phyloP scores from a whole-genome alignment of 768 basidiomycete species.

The Suillus paluster region DNA sequence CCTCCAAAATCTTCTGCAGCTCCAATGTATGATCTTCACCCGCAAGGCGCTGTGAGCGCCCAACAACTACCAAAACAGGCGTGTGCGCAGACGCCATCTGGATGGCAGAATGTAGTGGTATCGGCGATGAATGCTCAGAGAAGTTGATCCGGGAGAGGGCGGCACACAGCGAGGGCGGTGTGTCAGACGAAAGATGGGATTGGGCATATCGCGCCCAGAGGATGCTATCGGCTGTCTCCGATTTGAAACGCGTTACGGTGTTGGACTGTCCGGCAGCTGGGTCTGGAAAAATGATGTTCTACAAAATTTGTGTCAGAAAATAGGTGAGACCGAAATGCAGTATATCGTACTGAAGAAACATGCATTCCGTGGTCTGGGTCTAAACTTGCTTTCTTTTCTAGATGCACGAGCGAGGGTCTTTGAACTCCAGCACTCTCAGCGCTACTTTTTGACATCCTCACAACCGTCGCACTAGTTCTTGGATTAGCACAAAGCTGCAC shows the following conservation, averaged over 20 bases:
- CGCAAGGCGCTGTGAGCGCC: slow-evolving; percentile 76
- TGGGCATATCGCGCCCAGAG: slow-evolving; percentile 69
- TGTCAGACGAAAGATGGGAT: slow-evolving; percentile 15
- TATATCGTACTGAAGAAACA: slow-evolving; percentile 14
- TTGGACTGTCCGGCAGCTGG: slow-evolving; percentile 71
- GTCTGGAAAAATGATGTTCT: slow-evolving; percentile 61
- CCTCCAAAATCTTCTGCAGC: slow-evolving; percentile 50
- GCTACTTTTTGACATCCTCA: slow-evolving; percentile 55
- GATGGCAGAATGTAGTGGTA: slow-evolving; percentile 61
- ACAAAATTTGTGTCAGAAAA: slow-evolving; percentile 12
- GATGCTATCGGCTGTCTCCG: slow-evolving; percentile 82
- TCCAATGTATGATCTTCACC: slow-evolving; percentile 64
- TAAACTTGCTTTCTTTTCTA: slow-evolving; percentile 54
- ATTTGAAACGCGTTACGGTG: slow-evolving; percentile 70
- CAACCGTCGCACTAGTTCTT: slow-evolving; percentile 70
- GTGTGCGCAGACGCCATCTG: slow-evolving; percentile 43
- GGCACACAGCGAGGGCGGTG: slow-evolving; percentile 9
- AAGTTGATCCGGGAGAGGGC: slow-evolving; percentile 74
- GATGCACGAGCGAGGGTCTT: slow-evolving; percentile 55
- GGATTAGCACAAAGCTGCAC: slow-evolving; percentile 76
- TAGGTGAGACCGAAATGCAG: slow-evolving; percentile 1
- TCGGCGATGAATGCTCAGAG: slow-evolving; percentile 47
- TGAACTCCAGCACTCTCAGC: slow-evolving; percentile 56
- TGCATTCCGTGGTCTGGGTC: slow-evolving; percentile 23
- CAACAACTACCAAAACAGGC: slow-evolving; percentile 68